phyloP scores from a whole-genome alignment of 768 basidiomycete genomes.

The Panaeolus cyanescens region DNA sequence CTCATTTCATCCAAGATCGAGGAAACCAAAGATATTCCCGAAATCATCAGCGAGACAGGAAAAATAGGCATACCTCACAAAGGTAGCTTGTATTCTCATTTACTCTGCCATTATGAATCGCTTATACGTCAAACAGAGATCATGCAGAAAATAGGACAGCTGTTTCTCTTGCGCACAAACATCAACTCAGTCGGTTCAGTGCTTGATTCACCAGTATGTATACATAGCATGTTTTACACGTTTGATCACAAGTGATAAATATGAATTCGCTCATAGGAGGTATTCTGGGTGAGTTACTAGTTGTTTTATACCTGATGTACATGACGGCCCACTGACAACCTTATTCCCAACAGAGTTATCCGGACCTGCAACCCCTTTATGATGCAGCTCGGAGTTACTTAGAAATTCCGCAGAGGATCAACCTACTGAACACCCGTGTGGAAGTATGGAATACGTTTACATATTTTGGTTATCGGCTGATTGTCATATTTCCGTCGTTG shows the following conservation, averaged over 20 bases:
- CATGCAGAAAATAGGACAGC: constrained; percentile 95
- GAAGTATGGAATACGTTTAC: constrained; percentile 53
- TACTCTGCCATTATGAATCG: constrained; percentile 8
- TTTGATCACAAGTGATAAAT: constrained; percentile 3
- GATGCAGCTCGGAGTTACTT: constrained; percentile 93
- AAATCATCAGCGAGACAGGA: constrained; percentile 90
- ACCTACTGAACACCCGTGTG: constrained; percentile 90
- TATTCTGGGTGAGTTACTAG: constrained; percentile 78
- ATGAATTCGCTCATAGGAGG: constrained; percentile 55
- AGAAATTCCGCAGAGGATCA: constrained; percentile 92
- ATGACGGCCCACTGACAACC: not conserved
- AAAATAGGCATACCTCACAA: constrained; percentile 91
- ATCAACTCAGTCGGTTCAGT: constrained; percentile 96
- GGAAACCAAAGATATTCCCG: constrained; percentile 95
- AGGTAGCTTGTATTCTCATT: constrained; percentile 40
- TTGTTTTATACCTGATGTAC: constrained; percentile 3
- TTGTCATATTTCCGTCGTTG: constrained; percentile 3
- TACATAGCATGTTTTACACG: constrained; percentile 9
- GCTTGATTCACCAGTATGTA: constrained; percentile 88
- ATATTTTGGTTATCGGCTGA: constrained; percentile 6
- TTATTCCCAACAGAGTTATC: constrained; percentile 66
- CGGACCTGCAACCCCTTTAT: constrained; percentile 93
- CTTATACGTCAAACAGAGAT: constrained; percentile 58
- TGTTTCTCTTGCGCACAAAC: constrained; percentile 91
- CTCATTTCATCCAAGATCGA: constrained; percentile 92